Evolutionary conservation across 192 early-diverging fungal genomes (phyloP), one percentile per base, ranked within the genome.

Genomic region (Umbelopsis sp.): DNA sequence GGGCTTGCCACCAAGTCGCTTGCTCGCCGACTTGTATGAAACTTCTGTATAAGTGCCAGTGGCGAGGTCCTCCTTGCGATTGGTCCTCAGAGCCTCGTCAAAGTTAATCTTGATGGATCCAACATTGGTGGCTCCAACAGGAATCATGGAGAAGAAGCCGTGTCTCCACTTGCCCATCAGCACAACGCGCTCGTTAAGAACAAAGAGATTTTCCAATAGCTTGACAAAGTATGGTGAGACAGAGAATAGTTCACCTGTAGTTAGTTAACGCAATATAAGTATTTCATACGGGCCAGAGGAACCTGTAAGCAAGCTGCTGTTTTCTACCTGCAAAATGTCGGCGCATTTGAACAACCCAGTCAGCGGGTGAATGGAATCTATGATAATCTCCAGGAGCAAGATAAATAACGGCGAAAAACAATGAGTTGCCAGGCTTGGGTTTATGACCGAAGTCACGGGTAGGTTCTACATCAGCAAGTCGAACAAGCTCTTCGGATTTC

Each of bases 311-410:
- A 36, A 45, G 31, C 10, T 7, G 38, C 11, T 45, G 14, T 29
- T 14, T 62, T 81, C 66, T 80, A 91, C 90, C 92, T 20, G 92
- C 91, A 83, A 97, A 99, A 79, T 99, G 98, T 36, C 97, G 82
- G 21, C 94, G 79, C 4, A 84, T 81, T 75, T 95, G 87, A 16
- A 97, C 95, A 20, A 92, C 87, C 98, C 97, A 98, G 79, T 96
- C 92, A 7, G 92, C 87, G 32, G 98, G 98, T 25, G 97, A 96
- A 70, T 99, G 98, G 90, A 97, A 99, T 17, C 95, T 90, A 79
- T 99, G 98, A 81, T 99, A 99, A 79, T 99, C 98, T 0, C 97
- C 98, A 7, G 98, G 98, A 0, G 97, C 94, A 70, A 99, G 80
- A 74, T 99, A 99, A 29, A 99, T 91, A 11, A 98, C 96, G 72